Base-by-base conservation (phyloP, 2,329 filamentous ascomycete genomes). In the Aspergillus amoenus region DNA sequence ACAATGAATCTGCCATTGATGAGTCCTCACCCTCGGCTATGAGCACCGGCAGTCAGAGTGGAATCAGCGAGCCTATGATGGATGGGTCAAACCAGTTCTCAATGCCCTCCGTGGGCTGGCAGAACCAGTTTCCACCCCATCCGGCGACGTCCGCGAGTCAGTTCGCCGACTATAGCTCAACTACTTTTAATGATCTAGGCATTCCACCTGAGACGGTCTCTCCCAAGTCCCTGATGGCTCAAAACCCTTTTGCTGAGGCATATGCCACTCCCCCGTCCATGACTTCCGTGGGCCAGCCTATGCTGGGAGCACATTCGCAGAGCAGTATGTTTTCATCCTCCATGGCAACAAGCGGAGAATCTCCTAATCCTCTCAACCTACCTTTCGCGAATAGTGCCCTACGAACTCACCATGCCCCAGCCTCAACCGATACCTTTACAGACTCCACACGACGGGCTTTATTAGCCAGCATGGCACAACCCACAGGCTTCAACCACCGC, bases 11-110 rank as follows among this genome's bases (percentile, higher is more conserved):
- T 63, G 91, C 90, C 27, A 84, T 97, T 53, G 93, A 96, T 67
- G 92, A 90, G 58, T 97, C 94, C 11, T 97, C 94, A 13, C 94
- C 94, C 15, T 97, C 94, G 8, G 92, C 92, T 46, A 93, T 97
- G 73, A 97, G 93, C 78, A 96, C 91, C 43, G 91, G 90, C 58
- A 97, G 93, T 75, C 93, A 95, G 70, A 93, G 90, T 72, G 73
- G 73, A 11, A 73, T 73, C 47, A 95, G 91, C 75, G 94, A 97
- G 71, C 86, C 92, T 58, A 92, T 96, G 88, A 81, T 94, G 57
- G 92, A 97, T 73, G 91, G 90, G 5, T 70, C 71, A 39, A 88
- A 87, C 72, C 86, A 88, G 63, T 81, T 83, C 41, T 79, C 82
- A 56, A 76, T 80, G 18, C 76, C 79, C 3, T 78, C 79, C 4